Base-by-base conservation (phyloP, 352 stramenopile species). In the Pythium chondricola region DNA sequence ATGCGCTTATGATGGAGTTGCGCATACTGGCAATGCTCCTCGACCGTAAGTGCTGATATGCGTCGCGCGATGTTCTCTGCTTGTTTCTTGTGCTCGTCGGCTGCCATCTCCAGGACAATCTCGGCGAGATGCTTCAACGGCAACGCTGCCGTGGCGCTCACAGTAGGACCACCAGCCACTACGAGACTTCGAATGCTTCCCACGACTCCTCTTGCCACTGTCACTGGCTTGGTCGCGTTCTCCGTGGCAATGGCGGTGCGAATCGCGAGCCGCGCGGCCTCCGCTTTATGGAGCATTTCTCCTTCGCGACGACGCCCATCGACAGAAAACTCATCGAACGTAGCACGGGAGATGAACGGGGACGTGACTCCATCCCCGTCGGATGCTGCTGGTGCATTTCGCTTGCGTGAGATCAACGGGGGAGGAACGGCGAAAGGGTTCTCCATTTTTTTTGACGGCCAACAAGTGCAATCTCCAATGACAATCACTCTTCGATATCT, bases 21-120 rank as follows among this genome's bases (percentile, higher is more conserved):
- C 33, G 81, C 58, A 51, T 79, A 89, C 31, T 53, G 53, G 20
- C 75, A 56, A 43, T 90, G 79, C 35, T 88, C 51, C 2, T 32
- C 36, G 26, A 88, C 58, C 0, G 70, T 51, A 16, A 90, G 53
- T 2, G 59, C 39, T 3, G 79, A 90, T 1, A 85, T 25, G 7
- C 79, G 59, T 29, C 70, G 70, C 1, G 57, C 48, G 0, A 56
- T 52, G 32, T 87, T 85, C 18, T 54, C 16, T 0, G 36, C 18
- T 41, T 22, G 35, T 22, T 16, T 6, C 35, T 41, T 8, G 35
- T 33, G 29, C 29, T 33, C 7, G n/a, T n/a, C n/a, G n/a, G n/a
- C n/a, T n/a, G n/a, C n/a, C n/a, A n/a, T n/a, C n/a, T n/a, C n/a
- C n/a, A n/a, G n/a, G n/a, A n/a, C n/a, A n/a, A n/a, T n/a, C n/a